These are phyloP conservation scores for Blastobotrys persicus DNA, from an alignment of 1,139 yeast species.

Conservation along the genomic window DNA sequence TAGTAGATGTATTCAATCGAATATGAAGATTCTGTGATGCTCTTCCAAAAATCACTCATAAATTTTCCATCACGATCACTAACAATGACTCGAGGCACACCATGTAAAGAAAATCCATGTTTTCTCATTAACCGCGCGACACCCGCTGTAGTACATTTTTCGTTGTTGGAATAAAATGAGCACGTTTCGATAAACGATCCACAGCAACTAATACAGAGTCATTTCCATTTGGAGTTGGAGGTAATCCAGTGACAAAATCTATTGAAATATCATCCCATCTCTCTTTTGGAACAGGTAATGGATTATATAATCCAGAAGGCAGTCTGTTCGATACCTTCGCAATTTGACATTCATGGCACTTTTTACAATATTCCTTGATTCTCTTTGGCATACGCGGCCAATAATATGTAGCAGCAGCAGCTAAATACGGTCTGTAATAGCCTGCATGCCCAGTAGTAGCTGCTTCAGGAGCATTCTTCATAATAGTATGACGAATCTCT, in stretches of 20 bases:
- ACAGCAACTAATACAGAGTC: constrained; percentile 6
- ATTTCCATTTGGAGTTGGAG: background rate
- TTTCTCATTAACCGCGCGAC: background rate
- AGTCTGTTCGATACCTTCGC: background rate
- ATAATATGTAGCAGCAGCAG: background rate
- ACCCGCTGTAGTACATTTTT: background rate
- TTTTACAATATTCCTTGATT: background rate
- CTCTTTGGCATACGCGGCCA: background rate
- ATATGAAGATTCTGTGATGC: background rate
- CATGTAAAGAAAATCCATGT: constrained; percentile 5
- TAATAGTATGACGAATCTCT: background rate
- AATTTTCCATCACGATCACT: constrained; percentile 2
- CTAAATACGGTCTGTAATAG: background rate
- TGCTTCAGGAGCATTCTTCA: background rate
- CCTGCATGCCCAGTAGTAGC: constrained; percentile 1
- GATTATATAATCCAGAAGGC: background rate
- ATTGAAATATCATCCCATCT: constrained; percentile 3
- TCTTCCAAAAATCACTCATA: background rate
- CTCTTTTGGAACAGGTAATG: constrained; percentile 4
- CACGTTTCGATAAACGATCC: constrained; percentile 7
- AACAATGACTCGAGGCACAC: constrained; percentile 8
- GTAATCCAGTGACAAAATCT: constrained; percentile 10
- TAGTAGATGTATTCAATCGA: background rate
- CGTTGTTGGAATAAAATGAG: constrained; percentile 5
- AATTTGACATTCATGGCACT: background rate